Base-by-base conservation (phyloP, 192 early-diverging fungal genomes). In the Gryganskiella cystojenkinii region DNA sequence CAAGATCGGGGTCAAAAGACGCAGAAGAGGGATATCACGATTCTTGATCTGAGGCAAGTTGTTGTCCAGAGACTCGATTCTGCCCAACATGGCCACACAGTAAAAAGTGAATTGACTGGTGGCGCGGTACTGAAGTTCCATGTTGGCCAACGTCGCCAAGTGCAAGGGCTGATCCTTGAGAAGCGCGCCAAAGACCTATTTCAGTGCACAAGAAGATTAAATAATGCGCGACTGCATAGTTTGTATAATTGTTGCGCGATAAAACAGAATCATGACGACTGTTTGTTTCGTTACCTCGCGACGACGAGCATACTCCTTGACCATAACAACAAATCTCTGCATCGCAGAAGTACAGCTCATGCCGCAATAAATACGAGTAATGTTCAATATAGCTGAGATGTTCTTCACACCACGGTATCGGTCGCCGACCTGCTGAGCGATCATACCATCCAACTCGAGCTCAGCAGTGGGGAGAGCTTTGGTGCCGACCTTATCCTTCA, bases 401-500 rank as follows among this genome's bases (percentile, higher is more conserved):
- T 81, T 86, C 31, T 82, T 81, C 6, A 92, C 86, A 56, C 92
- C 92, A 20, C 84, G 61, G 31, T 84, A 59, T 25, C 61, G 56
- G 17, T 72, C 50, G 20, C 90, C 90, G 24, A 92, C 56, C 66
- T 83, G 56, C 30, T 67, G 58, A 31, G 73, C 87, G 42, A 80
- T 49, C 84, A 88, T 88, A 2, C 86, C 83, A 56, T 78, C 49
- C 56, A 92, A 75, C 59, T 89, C 82, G 24, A 92, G 75, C 58
- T 93, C 92, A 20, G 92, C 92, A 15, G 92, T 93, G 10, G 91
- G 91, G 28, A 93, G 80, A 11, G 85, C 84, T 47, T 87, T 89
- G 27, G 91, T 92, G 35, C 90, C 90, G 51, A 87, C 81, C 83
- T 91, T 93, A 74, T 92, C 85, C 73, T 91, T 92, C 46, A 90